These are phyloP conservation scores for Hortaea werneckii DNA, from an alignment of 2,329 filamentous ascomycete species.

Conservation along the genomic window DNA sequence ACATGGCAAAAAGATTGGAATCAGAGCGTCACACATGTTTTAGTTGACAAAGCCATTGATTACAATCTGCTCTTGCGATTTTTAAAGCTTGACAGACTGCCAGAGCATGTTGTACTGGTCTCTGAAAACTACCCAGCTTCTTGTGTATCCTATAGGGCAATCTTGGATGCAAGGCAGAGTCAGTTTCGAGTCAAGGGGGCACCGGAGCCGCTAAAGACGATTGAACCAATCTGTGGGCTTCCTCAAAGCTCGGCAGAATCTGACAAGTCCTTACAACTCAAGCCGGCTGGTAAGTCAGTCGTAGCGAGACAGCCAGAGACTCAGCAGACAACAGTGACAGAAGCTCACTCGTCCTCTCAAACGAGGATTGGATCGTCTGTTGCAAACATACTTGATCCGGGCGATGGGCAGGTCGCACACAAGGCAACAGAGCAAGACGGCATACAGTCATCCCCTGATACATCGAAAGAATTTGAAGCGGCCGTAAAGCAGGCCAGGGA, in stretches of 20 bases:
- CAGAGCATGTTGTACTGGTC: constrained; percentile 42
- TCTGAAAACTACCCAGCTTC: constrained; percentile 35
- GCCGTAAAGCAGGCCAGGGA: constrained; percentile 54
- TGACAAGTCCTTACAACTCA: constrained; percentile 39
- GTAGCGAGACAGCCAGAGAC: constrained; percentile 30
- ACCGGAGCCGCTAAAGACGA: background rate
- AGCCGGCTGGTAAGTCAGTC: constrained; percentile 35
- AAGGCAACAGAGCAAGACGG: background rate
- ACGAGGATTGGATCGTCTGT: background rate
- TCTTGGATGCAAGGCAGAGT: constrained; percentile 44
- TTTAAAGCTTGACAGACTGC: constrained; percentile 40
- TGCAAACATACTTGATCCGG: background rate
- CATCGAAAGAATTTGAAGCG: constrained; percentile 49
- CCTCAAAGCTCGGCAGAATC: constrained; percentile 7
- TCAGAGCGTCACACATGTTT: constrained; percentile 58
- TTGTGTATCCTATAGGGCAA: constrained; percentile 30
- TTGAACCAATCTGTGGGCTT: background rate
- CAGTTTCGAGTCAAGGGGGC: constrained; percentile 45
- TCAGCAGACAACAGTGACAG: constrained; percentile 26
- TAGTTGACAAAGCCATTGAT: constrained; percentile 61
- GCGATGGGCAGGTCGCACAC: background rate
- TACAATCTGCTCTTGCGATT: constrained; percentile 54
- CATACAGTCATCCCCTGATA: background rate
- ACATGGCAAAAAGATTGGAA: constrained; percentile 53
- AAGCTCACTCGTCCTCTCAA: constrained; percentile 13